A percentile compares a stretch with the other conserved stretches of the same genome.
Conservation (phyloP, 306 rosid species). For the Calophaca sinica region DNA sequence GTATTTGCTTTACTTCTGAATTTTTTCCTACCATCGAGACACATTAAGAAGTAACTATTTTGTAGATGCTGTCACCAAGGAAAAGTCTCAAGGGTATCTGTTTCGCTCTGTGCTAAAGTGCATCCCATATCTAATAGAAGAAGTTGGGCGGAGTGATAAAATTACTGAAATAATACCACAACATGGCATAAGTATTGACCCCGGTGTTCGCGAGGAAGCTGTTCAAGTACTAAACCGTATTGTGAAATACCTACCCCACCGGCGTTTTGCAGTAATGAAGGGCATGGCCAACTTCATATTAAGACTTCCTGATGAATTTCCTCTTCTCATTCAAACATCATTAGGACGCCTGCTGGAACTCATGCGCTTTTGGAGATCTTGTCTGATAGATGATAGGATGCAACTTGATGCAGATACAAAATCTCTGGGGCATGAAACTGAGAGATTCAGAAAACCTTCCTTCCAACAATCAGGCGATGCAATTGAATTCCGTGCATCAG, state of each 20-base stretch:
- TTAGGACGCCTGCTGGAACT: slow-evolving; percentile 96
- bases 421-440: slow-evolving; percentile 63
- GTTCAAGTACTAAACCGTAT: slow-evolving; percentile 94
- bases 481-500: slow-evolving; percentile 89
- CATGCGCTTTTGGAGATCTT: slow-evolving; percentile 98
- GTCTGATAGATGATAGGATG: slow-evolving; percentile 85
- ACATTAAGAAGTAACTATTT: slow-evolving; percentile 42
- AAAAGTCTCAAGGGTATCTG: slow-evolving; percentile 95
- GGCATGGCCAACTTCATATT: slow-evolving; percentile 97
- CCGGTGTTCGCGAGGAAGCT: slow-evolving; percentile 99
- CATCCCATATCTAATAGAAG: slow-evolving; percentile 96
- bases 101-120: slow-evolving; percentile 97
- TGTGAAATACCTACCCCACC: slow-evolving; percentile 90
- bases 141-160: slow-evolving; percentile 97
- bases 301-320: slow-evolving; percentile 96
- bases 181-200: slow-evolving; percentile 99
- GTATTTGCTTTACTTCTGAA: slow-evolving; percentile 20
- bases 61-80: slow-evolving; percentile 96
- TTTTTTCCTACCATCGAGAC: slow-evolving; percentile 36
- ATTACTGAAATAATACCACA: slow-evolving; percentile 99
- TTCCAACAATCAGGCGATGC: slow-evolving; percentile 76
- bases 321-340: slow-evolving; percentile 98
- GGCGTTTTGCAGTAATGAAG: slow-evolving; percentile 96
- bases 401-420: slow-evolving; percentile 68
- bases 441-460: slow-evolving; percentile 75